Evolutionary conservation across 2,329 filamentous ascomycete genomes (phyloP), one percentile per base, ranked within the genome.

Genomic region (Didymosphaeria variabile): DNA sequence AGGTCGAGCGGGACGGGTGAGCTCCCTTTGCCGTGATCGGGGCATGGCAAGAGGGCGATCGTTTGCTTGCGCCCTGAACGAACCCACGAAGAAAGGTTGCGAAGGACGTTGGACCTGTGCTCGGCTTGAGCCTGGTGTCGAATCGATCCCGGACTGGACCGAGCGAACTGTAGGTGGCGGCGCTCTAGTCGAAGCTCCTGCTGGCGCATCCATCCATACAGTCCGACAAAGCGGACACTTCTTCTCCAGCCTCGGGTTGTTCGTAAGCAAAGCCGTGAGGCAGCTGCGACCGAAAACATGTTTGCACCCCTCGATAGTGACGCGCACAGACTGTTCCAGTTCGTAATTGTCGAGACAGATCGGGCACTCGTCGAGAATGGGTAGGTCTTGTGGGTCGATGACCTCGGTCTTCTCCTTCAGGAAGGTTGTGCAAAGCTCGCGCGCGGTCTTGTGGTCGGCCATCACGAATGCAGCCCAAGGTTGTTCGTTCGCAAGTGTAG

Each of bases 221-320:
- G 67, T 58, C 13, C 70, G 66, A 47, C 70, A 72, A n/a, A 70
- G 19, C 5, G 66, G 67, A 52, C 70, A 71, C 17, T 42, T 63
- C 58, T 67, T 71, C n/a, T 64, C 62, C 10, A 58, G 46, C 5
- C 23, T 23, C 1, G 63, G 58, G 10, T 57, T 46, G 13, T 19
- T 56, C 23, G 40, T 38, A 3, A 73, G 49, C 7, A 70, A 54
- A 1, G 51, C 19, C 13, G 47, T 45, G 2, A 72, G 57, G 49
- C 69, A 73, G 0, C 15, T 51, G 12, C 36, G 17, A 2, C 69
- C 66, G 26, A 72, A 58, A 9, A 55, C 44, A 44, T 72, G 69
- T 12, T 36, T 58, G 47, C 71, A 73, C 21, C 60, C 61, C 5
- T 34, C 5, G 5, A 67, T 58, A 1, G n/a, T 66, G 50, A 73